These are phyloP conservation scores for Apiotrichum akiyoshidainum DNA, from an alignment of 1,284 basidiomycete genomes.

Conservation along the genomic window DNA sequence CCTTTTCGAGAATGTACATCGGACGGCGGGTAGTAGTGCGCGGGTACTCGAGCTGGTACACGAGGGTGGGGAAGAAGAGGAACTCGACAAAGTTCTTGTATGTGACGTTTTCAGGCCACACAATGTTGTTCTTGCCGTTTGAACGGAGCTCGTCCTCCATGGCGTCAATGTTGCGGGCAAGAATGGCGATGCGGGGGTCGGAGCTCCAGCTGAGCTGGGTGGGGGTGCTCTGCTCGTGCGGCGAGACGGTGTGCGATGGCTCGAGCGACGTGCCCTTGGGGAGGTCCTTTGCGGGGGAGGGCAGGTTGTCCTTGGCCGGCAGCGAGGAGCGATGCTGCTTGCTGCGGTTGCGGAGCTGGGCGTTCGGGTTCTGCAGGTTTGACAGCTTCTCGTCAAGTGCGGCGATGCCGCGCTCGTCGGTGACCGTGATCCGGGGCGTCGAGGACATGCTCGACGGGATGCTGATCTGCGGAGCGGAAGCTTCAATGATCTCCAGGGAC, in stretches of 20 bases:
- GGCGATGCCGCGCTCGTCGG: background rate
- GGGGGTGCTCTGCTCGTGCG: conserved; percentile 46
- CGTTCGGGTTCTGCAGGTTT: background rate
- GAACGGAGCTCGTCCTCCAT: conserved; percentile 73
- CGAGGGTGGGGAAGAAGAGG: conserved; percentile 84
- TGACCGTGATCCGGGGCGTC: conserved; percentile 58
- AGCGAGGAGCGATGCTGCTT: conserved; percentile 7
- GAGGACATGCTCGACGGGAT: conserved; percentile 30
- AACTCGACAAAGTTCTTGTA: conserved; percentile 83
- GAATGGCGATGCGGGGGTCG: conserved; percentile 61
- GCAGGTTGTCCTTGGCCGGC: conserved; percentile 35
- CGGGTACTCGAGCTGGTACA: conserved; percentile 96
- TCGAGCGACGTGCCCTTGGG: conserved; percentile 48
- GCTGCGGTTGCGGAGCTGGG: background rate
- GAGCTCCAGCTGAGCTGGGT: conserved; percentile 71
- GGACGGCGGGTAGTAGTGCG: conserved; percentile 84
- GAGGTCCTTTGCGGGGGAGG: conserved; percentile 31
- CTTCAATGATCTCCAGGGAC: conserved; percentile 40
- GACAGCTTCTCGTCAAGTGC: conserved; percentile 1
- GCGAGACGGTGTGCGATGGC: conserved; percentile 37
- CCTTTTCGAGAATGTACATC: conserved; percentile 90
- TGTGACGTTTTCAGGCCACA: conserved; percentile 84
- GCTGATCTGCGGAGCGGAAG: conserved; percentile 26
- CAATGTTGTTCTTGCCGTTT: conserved; percentile 59
- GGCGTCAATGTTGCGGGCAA: conserved; percentile 74